A percentile compares a stretch with the other conserved stretches of the same genome.
Conservation (phyloP, 2,329 filamentous ascomycete species). For the Penicillium sp. region DNA sequence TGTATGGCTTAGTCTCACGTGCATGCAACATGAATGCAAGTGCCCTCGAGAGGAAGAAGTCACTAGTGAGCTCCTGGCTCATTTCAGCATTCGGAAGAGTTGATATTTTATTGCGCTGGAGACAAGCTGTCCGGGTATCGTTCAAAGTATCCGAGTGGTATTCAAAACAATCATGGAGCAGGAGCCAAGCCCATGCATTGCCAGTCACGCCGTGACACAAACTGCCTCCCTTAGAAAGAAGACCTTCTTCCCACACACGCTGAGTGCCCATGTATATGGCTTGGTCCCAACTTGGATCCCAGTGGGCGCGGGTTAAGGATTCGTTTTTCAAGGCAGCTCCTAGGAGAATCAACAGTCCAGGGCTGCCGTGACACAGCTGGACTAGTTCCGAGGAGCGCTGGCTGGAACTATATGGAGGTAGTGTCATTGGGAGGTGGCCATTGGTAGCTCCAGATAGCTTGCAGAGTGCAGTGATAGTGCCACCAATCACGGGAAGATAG, state of each 20-base stretch:
- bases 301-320: constrained; percentile 25
- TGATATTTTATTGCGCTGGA: constrained; percentile 10
- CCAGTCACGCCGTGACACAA: constrained; percentile 43
- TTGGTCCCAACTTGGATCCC: constrained; percentile 40
- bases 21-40: constrained; percentile 38
- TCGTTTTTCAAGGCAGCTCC: constrained; percentile 30
- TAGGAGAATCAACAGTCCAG: constrained; percentile 37
- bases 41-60: constrained; percentile 39
- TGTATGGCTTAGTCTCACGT: constrained; percentile 38
- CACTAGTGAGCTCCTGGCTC: constrained; percentile 23
- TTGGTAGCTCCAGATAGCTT: constrained; percentile 31
- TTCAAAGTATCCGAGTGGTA: constrained; percentile 25
- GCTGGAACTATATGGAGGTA: constrained; percentile 28
- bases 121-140: constrained; percentile 22
- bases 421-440: constrained; percentile 38
- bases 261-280: constrained; percentile 32
- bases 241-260: constrained; percentile 40
- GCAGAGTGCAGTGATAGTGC: constrained; percentile 37
- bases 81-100: constrained; percentile 1
- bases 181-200: constrained; percentile 40
- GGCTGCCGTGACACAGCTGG: constrained; percentile 43
- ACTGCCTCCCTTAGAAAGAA: constrained; percentile 41
- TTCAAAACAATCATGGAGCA: constrained; percentile 37
- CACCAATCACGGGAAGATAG: constrained; percentile 32
- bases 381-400: constrained; percentile 33